phyloP scores from a whole-genome alignment of 73 alveolate genomes.

The Urostyla sp. region DNA sequence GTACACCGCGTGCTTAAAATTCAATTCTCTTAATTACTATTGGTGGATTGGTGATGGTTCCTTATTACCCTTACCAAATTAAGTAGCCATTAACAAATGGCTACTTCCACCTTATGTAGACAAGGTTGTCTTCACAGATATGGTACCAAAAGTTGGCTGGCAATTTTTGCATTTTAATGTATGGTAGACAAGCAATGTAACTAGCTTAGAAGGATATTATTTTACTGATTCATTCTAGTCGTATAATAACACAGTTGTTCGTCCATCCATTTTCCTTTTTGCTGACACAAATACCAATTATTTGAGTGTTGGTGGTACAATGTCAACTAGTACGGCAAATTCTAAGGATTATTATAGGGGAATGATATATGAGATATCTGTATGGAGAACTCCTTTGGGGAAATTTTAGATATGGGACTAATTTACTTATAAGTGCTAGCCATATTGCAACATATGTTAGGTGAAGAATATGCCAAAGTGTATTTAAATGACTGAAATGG shows the following conservation, averaged over 20 bases:
- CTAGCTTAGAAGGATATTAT: conserved; percentile 38
- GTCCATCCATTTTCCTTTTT: neutral
- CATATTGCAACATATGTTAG: conserved; percentile 48
- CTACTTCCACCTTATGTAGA: conserved; percentile 25
- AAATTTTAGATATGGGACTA: conserved; percentile 24
- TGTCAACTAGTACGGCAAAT: conserved; percentile 14
- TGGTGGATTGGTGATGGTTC: conserved; percentile 35
- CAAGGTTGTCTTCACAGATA: neutral
- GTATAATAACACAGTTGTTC: conserved; percentile 2
- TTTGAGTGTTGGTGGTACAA: conserved; percentile 10
- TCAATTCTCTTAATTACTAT: neutral
- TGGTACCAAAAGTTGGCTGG: conserved; percentile 44
- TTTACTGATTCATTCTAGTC: conserved; percentile 22
- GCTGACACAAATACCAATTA: conserved; percentile 10
- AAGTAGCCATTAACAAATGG: neutral
- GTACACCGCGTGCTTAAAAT: neutral
- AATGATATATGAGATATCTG: conserved; percentile 7
- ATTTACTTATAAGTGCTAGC: conserved; percentile 47
- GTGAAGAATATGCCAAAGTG: conserved; percentile 39
- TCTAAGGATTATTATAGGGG: conserved; percentile 13
- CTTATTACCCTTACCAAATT: neutral
- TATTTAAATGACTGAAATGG: conserved; percentile 4
- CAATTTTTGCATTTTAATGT: conserved; percentile 12
- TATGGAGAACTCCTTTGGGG: conserved; percentile 13
- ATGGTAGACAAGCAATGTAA: neutral